Percentiles rank a stretch among this genome's conserved stretches.
Conservation (phyloP, 2,329 filamentous ascomycete species). For the Calycina herbarum region DNA sequence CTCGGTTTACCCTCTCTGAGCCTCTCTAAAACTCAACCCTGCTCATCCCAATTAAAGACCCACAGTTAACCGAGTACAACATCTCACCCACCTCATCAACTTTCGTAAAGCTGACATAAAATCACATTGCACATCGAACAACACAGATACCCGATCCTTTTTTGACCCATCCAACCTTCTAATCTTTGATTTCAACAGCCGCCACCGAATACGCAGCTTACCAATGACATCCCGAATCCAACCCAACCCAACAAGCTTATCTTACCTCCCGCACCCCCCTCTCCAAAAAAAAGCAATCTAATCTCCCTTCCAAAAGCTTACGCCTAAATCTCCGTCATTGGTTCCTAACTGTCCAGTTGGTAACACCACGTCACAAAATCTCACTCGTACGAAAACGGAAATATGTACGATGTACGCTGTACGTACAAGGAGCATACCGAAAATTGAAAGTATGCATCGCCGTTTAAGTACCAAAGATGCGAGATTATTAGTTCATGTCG, state of each 20-base stretch:
- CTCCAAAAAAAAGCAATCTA: not conserved
- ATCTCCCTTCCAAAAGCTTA: not conserved
- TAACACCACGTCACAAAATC: slow-evolving; percentile 3
- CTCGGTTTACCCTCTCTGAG: not conserved
- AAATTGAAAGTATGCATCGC: not conserved
- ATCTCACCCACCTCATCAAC: not conserved
- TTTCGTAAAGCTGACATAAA: not conserved
- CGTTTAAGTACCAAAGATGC: not conserved
- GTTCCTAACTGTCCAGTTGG: not conserved
- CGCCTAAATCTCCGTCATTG: not conserved
- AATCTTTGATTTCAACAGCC: not conserved
- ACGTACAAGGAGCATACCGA: not conserved
- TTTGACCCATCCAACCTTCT: not conserved
- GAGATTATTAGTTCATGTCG: too few relatives aligned
- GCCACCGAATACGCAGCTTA: not conserved
- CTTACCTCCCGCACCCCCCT: not conserved
- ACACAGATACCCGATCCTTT: not conserved
- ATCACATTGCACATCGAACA: not conserved
- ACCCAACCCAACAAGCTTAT: not conserved
- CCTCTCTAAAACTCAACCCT: not conserved
- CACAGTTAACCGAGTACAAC: not conserved
- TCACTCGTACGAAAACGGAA: not conserved
- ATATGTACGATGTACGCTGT: not conserved
- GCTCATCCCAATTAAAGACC: not conserved
- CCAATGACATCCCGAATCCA: not conserved